phyloP scores from a whole-genome alignment of 805 yeast species.

The Candida qinlingensis region DNA sequence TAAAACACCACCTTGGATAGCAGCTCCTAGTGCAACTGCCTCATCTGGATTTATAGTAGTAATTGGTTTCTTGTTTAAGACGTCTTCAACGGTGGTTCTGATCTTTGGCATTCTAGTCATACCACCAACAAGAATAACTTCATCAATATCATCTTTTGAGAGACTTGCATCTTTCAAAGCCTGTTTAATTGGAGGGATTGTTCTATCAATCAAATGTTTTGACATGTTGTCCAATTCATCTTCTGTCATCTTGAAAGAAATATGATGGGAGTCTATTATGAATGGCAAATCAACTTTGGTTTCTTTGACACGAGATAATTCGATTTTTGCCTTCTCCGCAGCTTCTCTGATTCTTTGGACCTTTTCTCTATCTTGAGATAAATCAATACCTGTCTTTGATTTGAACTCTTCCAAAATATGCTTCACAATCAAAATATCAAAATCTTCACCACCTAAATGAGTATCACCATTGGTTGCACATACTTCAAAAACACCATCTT shows the following conservation, averaged over 20 bases:
- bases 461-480: conserved; percentile 81
- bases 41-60: conserved; percentile 84
- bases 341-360: conserved; percentile 73
- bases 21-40: conserved; percentile 90
- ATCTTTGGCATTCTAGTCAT: conserved; percentile 89
- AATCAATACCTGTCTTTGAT: conserved; percentile 46
- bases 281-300: conserved; percentile 69
- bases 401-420: conserved; percentile 51
- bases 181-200: conserved; percentile 67
- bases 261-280: conserved; percentile 55
- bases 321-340: conserved; percentile 73
- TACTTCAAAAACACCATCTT: conserved; percentile 75
- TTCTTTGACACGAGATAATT: conserved; percentile 57
- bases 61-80: conserved; percentile 62
- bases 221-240: conserved; percentile 64
- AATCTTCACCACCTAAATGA: conserved; percentile 79
- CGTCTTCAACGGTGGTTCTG: conserved; percentile 50
- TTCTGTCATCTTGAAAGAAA: conserved; percentile 54
- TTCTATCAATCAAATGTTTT: conserved; percentile 57
- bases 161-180: conserved; percentile 73
- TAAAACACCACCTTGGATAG: conserved; percentile 81
- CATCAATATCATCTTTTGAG: conserved; percentile 60
- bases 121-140: conserved; percentile 78
- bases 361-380: conserved; percentile 46
- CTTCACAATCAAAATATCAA: conserved; percentile 55